Evolutionary conservation across 345 rosid genomes (phyloP).

Genomic region (Eucalyptus grandis): DNA sequence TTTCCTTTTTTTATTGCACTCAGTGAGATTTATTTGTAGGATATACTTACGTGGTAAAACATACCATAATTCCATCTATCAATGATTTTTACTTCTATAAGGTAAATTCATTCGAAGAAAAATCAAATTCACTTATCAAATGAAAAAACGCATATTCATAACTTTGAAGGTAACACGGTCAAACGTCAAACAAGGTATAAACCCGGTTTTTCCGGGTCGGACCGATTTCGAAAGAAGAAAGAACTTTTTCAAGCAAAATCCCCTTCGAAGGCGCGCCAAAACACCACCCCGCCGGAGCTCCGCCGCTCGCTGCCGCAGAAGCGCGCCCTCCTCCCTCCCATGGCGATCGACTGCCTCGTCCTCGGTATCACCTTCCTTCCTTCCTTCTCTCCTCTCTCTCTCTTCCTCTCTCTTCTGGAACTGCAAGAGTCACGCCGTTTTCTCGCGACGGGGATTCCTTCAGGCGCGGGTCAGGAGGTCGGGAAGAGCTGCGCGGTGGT

Average conservation of each 20-base stretch:
- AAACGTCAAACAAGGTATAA: no score
- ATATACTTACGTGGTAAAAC: no score
- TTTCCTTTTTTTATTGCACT: no score
- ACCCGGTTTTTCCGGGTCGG: not conserved
- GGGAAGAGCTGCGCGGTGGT: conserved; percentile 98
- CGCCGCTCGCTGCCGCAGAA: not conserved
- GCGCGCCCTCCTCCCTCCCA: not conserved
- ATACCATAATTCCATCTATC: no score
- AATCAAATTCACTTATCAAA: no score
- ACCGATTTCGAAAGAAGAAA: not conserved
- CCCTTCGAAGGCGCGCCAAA: not conserved
- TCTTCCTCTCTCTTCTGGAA: not conserved
- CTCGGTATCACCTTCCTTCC: conserved; percentile 26
- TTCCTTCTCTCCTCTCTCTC: not conserved
- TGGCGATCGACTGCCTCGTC: conserved; percentile 82
- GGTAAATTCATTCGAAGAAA: no score
- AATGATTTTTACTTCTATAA: no score
- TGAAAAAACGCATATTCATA: no score
- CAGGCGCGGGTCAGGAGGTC: conserved; percentile 95
- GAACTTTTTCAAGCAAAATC: not conserved
- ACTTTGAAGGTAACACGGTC: no score
- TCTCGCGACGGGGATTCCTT: not conserved
- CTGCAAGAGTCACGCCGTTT: not conserved
- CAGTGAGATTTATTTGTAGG: no score
- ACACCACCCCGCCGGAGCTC: not conserved